These are phyloP conservation scores for Paramicrosporidium saccamoebae DNA, from an alignment of 371 early-diverging fungal genomes.

Conservation along the genomic window DNA sequence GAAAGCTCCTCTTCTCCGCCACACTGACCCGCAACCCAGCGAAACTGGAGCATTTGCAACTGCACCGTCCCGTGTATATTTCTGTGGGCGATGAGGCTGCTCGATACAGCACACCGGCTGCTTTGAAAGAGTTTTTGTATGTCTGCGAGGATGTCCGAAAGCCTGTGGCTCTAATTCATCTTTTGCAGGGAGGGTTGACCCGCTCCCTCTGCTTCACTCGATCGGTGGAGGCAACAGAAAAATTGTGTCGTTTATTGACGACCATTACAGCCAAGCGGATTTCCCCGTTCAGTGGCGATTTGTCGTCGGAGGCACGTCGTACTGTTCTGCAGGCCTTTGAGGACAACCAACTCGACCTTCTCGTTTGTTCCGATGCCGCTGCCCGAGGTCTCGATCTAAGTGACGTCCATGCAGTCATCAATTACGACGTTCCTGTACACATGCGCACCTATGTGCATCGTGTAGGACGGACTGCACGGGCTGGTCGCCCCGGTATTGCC, in stretches of 20 bases:
- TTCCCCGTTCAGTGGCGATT: too few species aligned
- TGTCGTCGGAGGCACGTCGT: too few species aligned
- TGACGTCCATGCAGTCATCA: conserved; percentile 44
- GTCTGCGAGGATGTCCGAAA: conserved; percentile 20
- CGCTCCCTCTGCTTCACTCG: conserved; percentile 48
- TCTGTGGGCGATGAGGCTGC: conserved; percentile 7
- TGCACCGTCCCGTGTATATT: conserved; percentile 36
- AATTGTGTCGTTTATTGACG: conserved; percentile 18
- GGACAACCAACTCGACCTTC: conserved; percentile 19
- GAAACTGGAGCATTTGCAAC: conserved; percentile 43
- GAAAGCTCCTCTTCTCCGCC: conserved; percentile 71
- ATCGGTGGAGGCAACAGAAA: conserved; percentile 48
- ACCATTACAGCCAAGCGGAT: too few species aligned
- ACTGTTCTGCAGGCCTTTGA: conserved; percentile 26
- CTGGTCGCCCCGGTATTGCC: conserved; percentile 57
- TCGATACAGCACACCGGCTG: conserved; percentile 17
- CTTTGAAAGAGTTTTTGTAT: conserved; percentile 25
- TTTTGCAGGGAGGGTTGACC: conserved; percentile 21
- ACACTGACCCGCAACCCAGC: conserved; percentile 71
- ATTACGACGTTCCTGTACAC: conserved; percentile 64
- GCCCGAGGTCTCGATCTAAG: conserved; percentile 85
- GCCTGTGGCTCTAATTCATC: conserved; percentile 33
- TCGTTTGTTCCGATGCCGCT: conserved; percentile 73
- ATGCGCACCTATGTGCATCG: conserved; percentile 83
- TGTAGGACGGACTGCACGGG: conserved; percentile 91